Evolutionary conservation across 257 asterid species (phyloP), one percentile per base, ranked within the genome.

Genomic region (Ilex aquifolium): DNA sequence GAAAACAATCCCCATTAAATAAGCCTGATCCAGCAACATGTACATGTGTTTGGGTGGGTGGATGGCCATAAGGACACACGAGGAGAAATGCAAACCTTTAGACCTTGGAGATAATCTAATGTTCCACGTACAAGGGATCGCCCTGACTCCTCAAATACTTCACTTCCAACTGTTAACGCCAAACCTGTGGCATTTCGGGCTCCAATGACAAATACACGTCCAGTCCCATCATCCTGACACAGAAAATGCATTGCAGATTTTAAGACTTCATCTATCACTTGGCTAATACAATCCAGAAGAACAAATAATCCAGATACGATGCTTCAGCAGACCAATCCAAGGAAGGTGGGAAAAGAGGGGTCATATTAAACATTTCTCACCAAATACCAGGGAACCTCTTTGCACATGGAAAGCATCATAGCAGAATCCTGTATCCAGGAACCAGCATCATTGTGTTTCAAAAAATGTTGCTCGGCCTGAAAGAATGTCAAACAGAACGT

Each of bases 401-500:
- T 90, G 77, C 96, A 87, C 95, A 80, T 90, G 59, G 97, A 93
- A 71, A 93, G 91, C 96, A 87, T 87, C 81, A 90, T 68, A 17
- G 97, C 99, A 31, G 99, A 93, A 73, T 93, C 99, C 76, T 93
- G 99, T 73, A 90, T 93, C 99, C 99, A 93, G 30, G 99, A 93
- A 60, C 99, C 99, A 3, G 97, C 97, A 70, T 93, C 99, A 69
- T 93, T 93, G 82, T 89, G 99, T 70, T 93, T 93, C 80, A 93
- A 65, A 78, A 93, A 93, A 79, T 90, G 97, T 59, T 87, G 97
- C 76, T 93, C 99, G 17, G 97, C 95, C 99, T 93, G 87, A 52
- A 65, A 68, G 67, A 57, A 70, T 44, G 69, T n/a, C 29, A 59
- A 65, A n/a, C 21, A 27, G 29, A 52, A 48, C 48, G 14, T 17